phyloP scores from a whole-genome alignment of 225 moss, liverwort and hornwort species.

The Polytrichum commune region DNA sequence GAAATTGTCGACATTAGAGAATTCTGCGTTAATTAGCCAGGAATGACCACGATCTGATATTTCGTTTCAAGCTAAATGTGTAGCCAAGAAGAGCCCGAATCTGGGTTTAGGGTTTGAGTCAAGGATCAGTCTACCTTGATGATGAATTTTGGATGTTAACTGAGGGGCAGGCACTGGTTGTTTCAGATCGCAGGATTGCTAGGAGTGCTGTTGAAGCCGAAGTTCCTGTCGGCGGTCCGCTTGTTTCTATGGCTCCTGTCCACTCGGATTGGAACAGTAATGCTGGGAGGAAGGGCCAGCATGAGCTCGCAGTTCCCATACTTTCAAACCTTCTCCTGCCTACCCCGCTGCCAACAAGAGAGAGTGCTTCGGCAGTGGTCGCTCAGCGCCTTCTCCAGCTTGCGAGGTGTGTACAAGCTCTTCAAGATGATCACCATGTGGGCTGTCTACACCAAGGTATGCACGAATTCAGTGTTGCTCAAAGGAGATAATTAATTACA shows the following conservation, averaged over 20 bases:
- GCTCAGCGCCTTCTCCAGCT: conserved; percentile 26
- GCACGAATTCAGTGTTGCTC: conserved; percentile 10
- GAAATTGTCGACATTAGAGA: too few relatives aligned
- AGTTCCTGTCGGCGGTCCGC: conserved; percentile 23
- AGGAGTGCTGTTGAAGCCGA: conserved; percentile 34
- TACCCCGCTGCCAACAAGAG: conserved; percentile 49
- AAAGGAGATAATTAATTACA: too few relatives aligned
- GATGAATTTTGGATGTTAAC: too few relatives aligned
- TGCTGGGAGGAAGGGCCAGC: conserved; percentile 49
- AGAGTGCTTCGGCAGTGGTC: conserved; percentile 55
- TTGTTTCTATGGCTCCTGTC: conserved; percentile 58
- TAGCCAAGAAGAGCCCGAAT: too few relatives aligned
- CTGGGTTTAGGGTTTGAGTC: too few relatives aligned
- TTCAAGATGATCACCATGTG: conserved; percentile 58
- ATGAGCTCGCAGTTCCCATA: conserved; percentile 52
- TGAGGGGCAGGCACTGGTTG: background rate
- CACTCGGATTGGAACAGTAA: conserved; percentile 51
- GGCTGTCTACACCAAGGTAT: conserved; percentile 45
- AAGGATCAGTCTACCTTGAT: too few relatives aligned
- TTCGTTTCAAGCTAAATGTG: too few relatives aligned
- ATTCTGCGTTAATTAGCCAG: too few relatives aligned
- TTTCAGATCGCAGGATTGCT: conserved; percentile 66
- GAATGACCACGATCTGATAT: too few relatives aligned
- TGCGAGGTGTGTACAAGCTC: conserved; percentile 36
- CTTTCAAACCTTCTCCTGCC: conserved; percentile 35